Base-by-base conservation (phyloP, 768 basidiomycete genomes). In the Naganishia randhawae region DNA sequence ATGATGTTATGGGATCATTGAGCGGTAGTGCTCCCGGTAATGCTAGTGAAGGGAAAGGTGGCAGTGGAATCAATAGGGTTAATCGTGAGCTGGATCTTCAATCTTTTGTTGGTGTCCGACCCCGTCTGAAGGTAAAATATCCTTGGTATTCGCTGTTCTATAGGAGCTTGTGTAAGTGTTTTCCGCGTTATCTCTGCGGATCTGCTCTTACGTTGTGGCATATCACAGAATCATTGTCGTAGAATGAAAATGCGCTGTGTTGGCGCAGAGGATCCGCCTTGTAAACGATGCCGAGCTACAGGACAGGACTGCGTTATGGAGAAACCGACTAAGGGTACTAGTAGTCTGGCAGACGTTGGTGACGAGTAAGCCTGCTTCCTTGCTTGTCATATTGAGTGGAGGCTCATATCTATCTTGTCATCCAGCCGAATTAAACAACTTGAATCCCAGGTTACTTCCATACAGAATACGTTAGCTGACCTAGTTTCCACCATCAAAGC, bases 181-280 rank as follows among this genome's bases (percentile, higher is more conserved):
- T 57, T 71, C 32, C 68, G 54, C 25, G n/a, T 53, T 19, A 29
- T 32, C 31, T 35, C 41, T 32, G 35, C 16, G 29, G 1, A 35
- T 22, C 14, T 67, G 6, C 22, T 7, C 33, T 41, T 16, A 22
- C 53, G 22, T 3, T n/a, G 19, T 22, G 32, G 33, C 14, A 25
- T 39, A 27, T 13, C 19, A 2, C 63, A 57, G 54, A 94, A 94
- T 86, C 90, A 92, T 19, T 95, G 93, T 80, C 84, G 93, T 73
- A 90, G 92, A 76, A 92, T 94, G 83, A 96, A 96, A 82, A 96
- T 96, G 94, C 85, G 92, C 73, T 97, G 93, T 77, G 92, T 94
- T 6, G 92, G 92, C 1, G 94, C 92, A 17, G 94, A 96, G 78
- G 92, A 91, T 74, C 93, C 94, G 29, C 94, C 94, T n/a, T 97